phyloP scores from a whole-genome alignment of 305 asterid species.

The Fraxinus angustifolia region DNA sequence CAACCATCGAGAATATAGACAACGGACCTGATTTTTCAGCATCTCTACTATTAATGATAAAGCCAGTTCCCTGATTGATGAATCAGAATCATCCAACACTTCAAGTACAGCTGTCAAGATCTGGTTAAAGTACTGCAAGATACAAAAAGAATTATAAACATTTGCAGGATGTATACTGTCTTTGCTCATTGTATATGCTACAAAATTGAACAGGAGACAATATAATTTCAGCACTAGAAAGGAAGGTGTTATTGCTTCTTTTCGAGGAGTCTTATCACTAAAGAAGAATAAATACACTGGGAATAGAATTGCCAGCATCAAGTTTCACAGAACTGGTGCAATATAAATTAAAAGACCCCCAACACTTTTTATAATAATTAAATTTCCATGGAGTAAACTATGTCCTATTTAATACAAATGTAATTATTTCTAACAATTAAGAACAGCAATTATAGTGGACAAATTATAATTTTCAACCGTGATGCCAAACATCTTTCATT shows the following conservation, averaged over 20 bases:
- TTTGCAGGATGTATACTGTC: slow-evolving; percentile 2
- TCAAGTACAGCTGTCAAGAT: slow-evolving; percentile 83
- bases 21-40: slow-evolving; percentile 89
- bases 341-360: not conserved
- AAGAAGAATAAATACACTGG: not conserved
- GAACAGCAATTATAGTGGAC: not conserved
- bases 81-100: slow-evolving; percentile 83
- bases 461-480: not conserved
- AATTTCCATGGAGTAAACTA: not conserved
- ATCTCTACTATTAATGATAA: slow-evolving; percentile 75
- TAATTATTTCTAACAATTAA: not conserved
- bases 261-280: not conserved
- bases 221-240: slow-evolving; percentile 9
- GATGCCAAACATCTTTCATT: not conserved
- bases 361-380: not conserved
- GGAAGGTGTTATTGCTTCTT: not conserved
- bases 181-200: not conserved
- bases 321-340: not conserved
- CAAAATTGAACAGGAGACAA: not conserved
- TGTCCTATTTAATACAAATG: not conserved
- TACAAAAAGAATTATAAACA: slow-evolving; percentile 22
- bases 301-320: not conserved
- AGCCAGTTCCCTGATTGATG: slow-evolving; percentile 73
- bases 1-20: slow-evolving; percentile 16
- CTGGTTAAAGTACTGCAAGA: slow-evolving; percentile 93